phyloP scores from a whole-genome alignment of 2,329 filamentous ascomycete species.

The Xylariaceae sp. region DNA sequence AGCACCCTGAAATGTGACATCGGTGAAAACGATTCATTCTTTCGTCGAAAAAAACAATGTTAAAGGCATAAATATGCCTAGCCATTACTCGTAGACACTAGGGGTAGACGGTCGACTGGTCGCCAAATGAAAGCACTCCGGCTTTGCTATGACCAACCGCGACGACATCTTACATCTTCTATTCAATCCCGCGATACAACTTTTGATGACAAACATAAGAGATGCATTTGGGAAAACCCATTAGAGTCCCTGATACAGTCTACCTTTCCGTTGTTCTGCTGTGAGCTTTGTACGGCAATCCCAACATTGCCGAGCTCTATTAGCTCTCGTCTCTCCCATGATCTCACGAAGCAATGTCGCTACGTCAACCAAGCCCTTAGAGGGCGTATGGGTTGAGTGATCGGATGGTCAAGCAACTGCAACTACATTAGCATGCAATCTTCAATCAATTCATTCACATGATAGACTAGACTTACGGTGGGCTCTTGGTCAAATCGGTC shows the following conservation, averaged over 20 bases:
- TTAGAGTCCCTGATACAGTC: conserved; percentile 25
- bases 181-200: conserved; percentile 13
- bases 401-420: conserved; percentile 61
- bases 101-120: conserved; percentile 6
- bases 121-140: conserved; percentile 5
- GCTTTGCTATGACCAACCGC: conserved; percentile 21
- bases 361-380: conserved; percentile 19
- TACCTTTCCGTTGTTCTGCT: conserved; percentile 23
- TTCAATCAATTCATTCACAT: neutral
- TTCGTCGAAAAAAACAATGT: neutral
- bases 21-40: neutral
- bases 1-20: neutral
- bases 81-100: conserved; percentile 7
- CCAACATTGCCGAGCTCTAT: conserved; percentile 14
- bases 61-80: conserved; percentile 1
- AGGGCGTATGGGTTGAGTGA: conserved; percentile 61
- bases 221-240: conserved; percentile 22
- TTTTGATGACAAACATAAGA: conserved; percentile 28
- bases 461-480: conserved; percentile 69
- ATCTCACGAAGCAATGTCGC: conserved; percentile 6
- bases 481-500: conserved; percentile 97
- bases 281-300: conserved; percentile 18
- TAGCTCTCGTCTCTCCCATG: conserved; percentile 6
- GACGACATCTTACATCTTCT: conserved; percentile 23
- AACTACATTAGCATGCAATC: conserved; percentile 33